Percentiles rank a stretch among this genome's conserved stretches.
Evolutionary conservation across 2,329 filamentous ascomycete genomes (phyloP).

Genomic region (Harringtonia aguacate): DNA sequence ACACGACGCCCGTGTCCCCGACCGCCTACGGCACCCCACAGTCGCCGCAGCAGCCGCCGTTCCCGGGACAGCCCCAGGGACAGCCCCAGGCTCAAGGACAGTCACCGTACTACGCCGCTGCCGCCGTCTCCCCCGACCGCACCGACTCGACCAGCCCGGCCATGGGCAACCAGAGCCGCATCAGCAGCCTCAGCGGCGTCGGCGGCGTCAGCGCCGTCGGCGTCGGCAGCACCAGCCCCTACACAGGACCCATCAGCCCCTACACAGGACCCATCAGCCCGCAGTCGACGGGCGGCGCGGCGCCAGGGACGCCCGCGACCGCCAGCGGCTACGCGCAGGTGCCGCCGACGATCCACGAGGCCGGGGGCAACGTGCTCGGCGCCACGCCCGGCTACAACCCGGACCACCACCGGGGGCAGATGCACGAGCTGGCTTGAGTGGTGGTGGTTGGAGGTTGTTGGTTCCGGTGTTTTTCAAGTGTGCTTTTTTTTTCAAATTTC

Average conservation of each 20-base stretch:
- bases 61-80: conserved; percentile 1
- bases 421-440: conserved; percentile 11
- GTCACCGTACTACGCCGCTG: conserved; percentile 5
- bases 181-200: conserved; percentile 7
- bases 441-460: no score
- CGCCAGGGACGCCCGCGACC: neutral
- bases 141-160: conserved; percentile 6
- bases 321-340: conserved; percentile 2
- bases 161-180: conserved; percentile 5
- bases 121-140: conserved; percentile 2
- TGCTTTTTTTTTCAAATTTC: neutral
- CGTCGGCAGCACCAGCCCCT: neutral
- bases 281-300: conserved; percentile 5
- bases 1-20: no score
- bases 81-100: neutral
- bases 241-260: neutral
- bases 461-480: no score
- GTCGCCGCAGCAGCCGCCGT: no score
- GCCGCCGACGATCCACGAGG: conserved; percentile 12
- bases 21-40: no score
- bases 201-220: conserved; percentile 3
- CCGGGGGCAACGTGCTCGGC: conserved; percentile 7
- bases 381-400: neutral
- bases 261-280: conserved; percentile 6
- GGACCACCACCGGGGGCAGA: conserved; percentile 11